These are phyloP conservation scores for Colletotrichum sp. DNA, from an alignment of 2,329 filamentous ascomycete genomes.

Conservation along the genomic window DNA sequence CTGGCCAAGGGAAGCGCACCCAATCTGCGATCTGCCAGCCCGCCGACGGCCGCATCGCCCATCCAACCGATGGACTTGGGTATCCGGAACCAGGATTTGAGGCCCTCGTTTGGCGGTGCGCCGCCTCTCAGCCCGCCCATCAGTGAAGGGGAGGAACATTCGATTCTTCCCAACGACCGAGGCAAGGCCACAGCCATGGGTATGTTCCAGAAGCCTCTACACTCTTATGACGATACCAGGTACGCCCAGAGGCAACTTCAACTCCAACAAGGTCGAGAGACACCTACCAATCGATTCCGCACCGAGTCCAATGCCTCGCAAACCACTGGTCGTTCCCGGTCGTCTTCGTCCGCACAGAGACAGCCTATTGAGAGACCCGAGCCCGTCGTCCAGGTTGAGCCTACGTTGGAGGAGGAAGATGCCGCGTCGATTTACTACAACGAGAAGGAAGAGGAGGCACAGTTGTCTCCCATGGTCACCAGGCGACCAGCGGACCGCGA, in stretches of 20 bases:
- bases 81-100: constrained; percentile 28
- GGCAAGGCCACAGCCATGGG: constrained; percentile 79
- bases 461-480: constrained; percentile 41
- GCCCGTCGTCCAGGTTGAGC: constrained; percentile 30
- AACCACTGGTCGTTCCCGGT: constrained; percentile 47
- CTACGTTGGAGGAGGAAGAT: constrained; percentile 36
- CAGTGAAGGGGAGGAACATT: constrained; percentile 74
- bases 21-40: constrained; percentile 67
- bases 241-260: constrained; percentile 83
- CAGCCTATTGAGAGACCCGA: constrained; percentile 37
- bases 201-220: constrained; percentile 70
- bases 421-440: constrained; percentile 46
- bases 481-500: constrained; percentile 57
- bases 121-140: constrained; percentile 59
- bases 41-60: constrained; percentile 44
- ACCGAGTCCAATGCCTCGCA: constrained; percentile 50
- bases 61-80: constrained; percentile 33
- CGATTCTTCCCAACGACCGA: constrained; percentile 72
- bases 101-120: constrained; percentile 33
- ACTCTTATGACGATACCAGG: constrained; percentile 83
- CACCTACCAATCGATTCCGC: constrained; percentile 53
- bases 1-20: constrained; percentile 68
- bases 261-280: constrained; percentile 77
- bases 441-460: constrained; percentile 42
- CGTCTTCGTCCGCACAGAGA: constrained; percentile 49